Percentiles rank a stretch among this genome's conserved stretches.
Evolutionary conservation across 2,329 filamentous ascomycete species (phyloP).

Genomic region (Neonectria hederae): DNA sequence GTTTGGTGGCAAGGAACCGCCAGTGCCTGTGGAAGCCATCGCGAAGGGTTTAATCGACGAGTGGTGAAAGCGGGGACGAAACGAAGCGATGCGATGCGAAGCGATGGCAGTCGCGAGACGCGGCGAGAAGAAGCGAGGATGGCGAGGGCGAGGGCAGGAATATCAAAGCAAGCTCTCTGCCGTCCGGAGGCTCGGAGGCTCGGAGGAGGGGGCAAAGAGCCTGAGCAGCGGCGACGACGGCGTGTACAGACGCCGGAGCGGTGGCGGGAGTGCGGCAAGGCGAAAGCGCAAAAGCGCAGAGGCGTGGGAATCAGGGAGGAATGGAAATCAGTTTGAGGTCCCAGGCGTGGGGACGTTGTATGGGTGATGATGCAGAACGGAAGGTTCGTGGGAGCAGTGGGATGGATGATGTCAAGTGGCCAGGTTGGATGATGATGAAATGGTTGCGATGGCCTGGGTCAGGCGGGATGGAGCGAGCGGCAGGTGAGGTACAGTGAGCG

Average conservation of each 20-base stretch:
- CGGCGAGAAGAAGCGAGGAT: constrained; percentile 9
- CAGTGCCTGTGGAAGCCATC: constrained; percentile 63
- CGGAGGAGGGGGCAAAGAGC: constrained; percentile 40
- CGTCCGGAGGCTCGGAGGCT: constrained; percentile 38
- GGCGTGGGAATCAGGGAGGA: constrained; percentile 21
- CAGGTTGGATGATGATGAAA: constrained; percentile 42
- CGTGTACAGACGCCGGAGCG: constrained; percentile 18
- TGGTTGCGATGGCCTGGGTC: constrained; percentile 31
- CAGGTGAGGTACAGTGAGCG: constrained; percentile 16
- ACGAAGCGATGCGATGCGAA: constrained; percentile 3
- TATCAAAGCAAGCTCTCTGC: constrained; percentile 41
- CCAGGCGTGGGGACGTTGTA: neutral
- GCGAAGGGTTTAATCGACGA: constrained; percentile 23
- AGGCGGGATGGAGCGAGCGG: constrained; percentile 31
- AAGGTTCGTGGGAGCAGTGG: neutral
- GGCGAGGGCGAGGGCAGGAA: constrained; percentile 17
- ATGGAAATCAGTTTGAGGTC: constrained; percentile 1
- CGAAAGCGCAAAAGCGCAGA: constrained; percentile 6
- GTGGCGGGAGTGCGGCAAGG: neutral
- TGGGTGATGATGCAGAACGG: neutral
- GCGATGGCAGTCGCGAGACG: constrained; percentile 19
- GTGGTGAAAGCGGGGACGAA: constrained; percentile 8
- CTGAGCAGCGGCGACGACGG: constrained; percentile 37
- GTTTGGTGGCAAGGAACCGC: constrained; percentile 56
- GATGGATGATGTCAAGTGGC: constrained; percentile 31